Conservation (phyloP, 1,284 basidiomycete genomes). For the Fomitopsis betulina region DNA sequence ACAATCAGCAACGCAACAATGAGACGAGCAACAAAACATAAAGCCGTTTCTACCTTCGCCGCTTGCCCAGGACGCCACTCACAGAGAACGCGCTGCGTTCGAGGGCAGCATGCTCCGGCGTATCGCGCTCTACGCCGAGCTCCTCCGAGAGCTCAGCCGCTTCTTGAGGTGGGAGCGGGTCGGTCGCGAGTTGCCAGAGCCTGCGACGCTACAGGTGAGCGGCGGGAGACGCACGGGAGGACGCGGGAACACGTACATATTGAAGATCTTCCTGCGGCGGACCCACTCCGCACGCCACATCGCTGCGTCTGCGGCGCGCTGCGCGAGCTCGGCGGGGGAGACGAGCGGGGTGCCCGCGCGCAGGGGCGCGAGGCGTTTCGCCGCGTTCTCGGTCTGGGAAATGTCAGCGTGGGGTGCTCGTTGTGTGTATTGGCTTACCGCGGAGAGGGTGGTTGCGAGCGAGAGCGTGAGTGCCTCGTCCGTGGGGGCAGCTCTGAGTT, state of each 20-base stretch:
- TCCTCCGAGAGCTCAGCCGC: constrained; percentile 61
- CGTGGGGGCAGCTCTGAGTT: constrained; percentile 59
- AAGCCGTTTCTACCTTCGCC: constrained; percentile 17
- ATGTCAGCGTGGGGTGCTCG: neutral
- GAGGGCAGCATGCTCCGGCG: constrained; percentile 54
- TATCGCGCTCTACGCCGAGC: constrained; percentile 72
- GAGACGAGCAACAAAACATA: too few relatives aligned
- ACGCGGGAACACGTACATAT: constrained; percentile 44
- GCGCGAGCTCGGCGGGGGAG: constrained; percentile 58
- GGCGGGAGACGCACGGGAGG: neutral
- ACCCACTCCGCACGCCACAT: constrained; percentile 74
- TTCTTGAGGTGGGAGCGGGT: constrained; percentile 60
- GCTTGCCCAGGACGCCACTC: constrained; percentile 15
- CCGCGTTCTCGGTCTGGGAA: constrained; percentile 44
- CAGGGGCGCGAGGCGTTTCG: constrained; percentile 55
- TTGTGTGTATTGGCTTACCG: constrained; percentile 32
- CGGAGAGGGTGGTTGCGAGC: constrained; percentile 37
- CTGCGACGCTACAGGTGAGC: constrained; percentile 32
- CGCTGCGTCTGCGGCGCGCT: constrained; percentile 61
- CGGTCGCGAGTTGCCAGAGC: constrained; percentile 70
- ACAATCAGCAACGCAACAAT: constrained; percentile 5
- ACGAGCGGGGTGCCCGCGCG: constrained; percentile 62
- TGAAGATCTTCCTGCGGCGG: constrained; percentile 62
- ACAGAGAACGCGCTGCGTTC: constrained; percentile 49
- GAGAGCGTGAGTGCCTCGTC: constrained; percentile 58